A percentile compares a stretch with the other conserved stretches of the same genome.
phyloP scores from a whole-genome alignment of 768 basidiomycete species.

The Tulasnella sp. region DNA sequence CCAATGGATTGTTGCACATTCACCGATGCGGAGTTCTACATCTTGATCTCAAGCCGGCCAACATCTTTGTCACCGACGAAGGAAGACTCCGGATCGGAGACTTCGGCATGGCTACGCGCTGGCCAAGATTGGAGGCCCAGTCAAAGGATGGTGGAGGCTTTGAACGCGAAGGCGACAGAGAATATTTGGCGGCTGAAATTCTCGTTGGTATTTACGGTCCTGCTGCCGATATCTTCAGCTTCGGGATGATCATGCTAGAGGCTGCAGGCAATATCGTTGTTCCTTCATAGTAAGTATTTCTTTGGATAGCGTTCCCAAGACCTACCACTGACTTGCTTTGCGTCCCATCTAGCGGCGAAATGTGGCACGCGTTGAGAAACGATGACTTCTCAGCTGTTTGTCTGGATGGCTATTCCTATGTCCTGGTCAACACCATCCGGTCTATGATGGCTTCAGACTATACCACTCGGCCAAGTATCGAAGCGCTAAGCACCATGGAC shows the following conservation, averaged over 20 bases:
- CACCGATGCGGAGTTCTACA: slow-evolving; percentile 86
- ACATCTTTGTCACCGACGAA: slow-evolving; percentile 80
- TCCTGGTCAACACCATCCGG: slow-evolving; percentile 59
- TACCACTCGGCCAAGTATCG: slow-evolving; percentile 46
- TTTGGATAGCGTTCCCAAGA: slow-evolving; percentile 8
- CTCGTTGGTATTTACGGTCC: slow-evolving; percentile 85
- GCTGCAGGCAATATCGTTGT: slow-evolving; percentile 93
- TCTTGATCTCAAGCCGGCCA: slow-evolving; percentile 94
- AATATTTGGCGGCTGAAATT: slow-evolving; percentile 95
- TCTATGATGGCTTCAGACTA: slow-evolving; percentile 75
- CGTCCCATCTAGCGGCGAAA: slow-evolving; percentile 57
- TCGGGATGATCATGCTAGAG: slow-evolving; percentile 95
- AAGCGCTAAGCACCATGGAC: slow-evolving; percentile 51
- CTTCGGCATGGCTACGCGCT: slow-evolving; percentile 95
- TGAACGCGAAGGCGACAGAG: slow-evolving; percentile 94
- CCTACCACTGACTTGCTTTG: slow-evolving; percentile 15
- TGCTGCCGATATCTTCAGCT: slow-evolving; percentile 94
- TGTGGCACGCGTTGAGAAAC: slow-evolving; percentile 87
- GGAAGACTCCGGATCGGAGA: slow-evolving; percentile 96
- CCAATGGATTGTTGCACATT: slow-evolving; percentile 76
- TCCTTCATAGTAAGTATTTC: slow-evolving; percentile 77
- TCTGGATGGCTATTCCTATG: slow-evolving; percentile 43
- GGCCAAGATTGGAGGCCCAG: slow-evolving; percentile 53
- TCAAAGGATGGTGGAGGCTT: slow-evolving; percentile 42
- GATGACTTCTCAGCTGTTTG: slow-evolving; percentile 88